A percentile compares a stretch with the other conserved stretches of the same genome.
phyloP scores from a whole-genome alignment of 208 protist genomes.

The Crithidia mellificae region DNA sequence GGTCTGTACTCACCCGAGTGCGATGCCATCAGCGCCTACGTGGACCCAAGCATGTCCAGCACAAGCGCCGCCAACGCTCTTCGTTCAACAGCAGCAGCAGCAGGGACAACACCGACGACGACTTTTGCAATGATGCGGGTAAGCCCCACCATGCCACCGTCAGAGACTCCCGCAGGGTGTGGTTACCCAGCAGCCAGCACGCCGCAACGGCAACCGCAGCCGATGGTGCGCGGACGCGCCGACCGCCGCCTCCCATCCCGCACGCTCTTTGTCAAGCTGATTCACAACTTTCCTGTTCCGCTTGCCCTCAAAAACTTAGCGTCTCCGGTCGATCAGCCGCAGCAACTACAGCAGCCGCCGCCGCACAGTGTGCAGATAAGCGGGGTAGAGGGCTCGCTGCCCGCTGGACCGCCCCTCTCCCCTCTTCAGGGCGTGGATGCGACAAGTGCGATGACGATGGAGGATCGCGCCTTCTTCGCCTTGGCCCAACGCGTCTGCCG shows the following conservation, averaged over 20 bases:
- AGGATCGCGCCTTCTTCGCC: slow-evolving; percentile 16
- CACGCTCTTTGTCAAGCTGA: slow-evolving; percentile 36
- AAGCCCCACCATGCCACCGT: too few relatives aligned
- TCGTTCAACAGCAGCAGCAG: too few relatives aligned
- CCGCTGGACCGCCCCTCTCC: not conserved
- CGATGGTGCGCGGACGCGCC: not conserved
- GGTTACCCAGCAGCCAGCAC: too few relatives aligned
- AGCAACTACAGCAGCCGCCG: not conserved
- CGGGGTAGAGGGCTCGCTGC: not conserved
- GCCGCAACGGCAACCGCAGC: not conserved
- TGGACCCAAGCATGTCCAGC: too few relatives aligned
- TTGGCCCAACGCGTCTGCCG: slow-evolving; percentile 26
- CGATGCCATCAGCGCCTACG: too few relatives aligned
- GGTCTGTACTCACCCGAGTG: too few relatives aligned
- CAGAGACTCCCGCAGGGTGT: too few relatives aligned
- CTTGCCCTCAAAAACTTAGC: not conserved
- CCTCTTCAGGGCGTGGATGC: not conserved
- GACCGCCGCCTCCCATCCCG: slow-evolving; percentile 24
- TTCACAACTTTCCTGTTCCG: slow-evolving; percentile 31
- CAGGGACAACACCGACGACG: not conserved
- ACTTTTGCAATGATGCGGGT: too few relatives aligned
- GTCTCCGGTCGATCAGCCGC: not conserved
- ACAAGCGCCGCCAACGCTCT: too few relatives aligned
- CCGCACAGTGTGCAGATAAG: too few relatives aligned
- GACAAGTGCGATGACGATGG: not conserved